Percentiles rank a stretch among this genome's conserved stretches.
Evolutionary conservation across 495 filamentous ascomycete species (phyloP).

Genomic region (Niebla homalea): DNA sequence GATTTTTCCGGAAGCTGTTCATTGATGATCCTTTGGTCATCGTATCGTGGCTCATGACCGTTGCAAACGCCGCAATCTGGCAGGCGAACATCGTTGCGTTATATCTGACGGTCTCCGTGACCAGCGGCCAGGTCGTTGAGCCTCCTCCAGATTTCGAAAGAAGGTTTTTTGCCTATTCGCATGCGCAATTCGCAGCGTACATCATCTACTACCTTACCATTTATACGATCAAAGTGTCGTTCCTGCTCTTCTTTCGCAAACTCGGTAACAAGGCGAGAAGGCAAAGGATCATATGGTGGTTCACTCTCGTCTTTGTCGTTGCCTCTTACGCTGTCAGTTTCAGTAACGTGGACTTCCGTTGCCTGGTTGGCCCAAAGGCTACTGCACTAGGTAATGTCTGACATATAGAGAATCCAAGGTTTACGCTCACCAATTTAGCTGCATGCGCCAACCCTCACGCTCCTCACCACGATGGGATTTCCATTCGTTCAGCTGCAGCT

Average conservation of each 20-base stretch:
- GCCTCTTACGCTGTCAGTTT: slow-evolving; percentile 3
- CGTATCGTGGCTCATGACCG: slow-evolving; percentile 15
- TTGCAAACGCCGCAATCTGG: slow-evolving; percentile 14
- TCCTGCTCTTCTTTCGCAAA: slow-evolving; percentile 14
- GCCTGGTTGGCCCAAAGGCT: neutral
- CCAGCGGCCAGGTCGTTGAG: neutral
- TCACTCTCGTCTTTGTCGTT: neutral
- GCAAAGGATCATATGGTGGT: slow-evolving; percentile 9
- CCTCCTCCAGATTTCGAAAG: neutral
- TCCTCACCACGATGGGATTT: neutral
- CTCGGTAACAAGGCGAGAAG: slow-evolving; percentile 4
- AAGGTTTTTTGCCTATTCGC: neutral
- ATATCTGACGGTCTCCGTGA: neutral
- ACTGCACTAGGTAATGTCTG: neutral
- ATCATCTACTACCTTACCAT: slow-evolving; percentile 17
- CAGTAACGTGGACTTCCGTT: neutral
- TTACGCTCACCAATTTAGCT: neutral
- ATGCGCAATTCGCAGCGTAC: neutral
- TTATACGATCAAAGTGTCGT: slow-evolving; percentile 20
- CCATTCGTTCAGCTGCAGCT: neutral
- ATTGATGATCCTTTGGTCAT: slow-evolving; percentile 17
- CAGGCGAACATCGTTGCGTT: neutral
- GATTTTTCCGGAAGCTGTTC: slow-evolving; percentile 12
- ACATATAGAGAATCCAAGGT: neutral
- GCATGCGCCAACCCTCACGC: neutral